Conservation (phyloP, 768 basidiomycete genomes). For the Lactarius hatsudake region DNA sequence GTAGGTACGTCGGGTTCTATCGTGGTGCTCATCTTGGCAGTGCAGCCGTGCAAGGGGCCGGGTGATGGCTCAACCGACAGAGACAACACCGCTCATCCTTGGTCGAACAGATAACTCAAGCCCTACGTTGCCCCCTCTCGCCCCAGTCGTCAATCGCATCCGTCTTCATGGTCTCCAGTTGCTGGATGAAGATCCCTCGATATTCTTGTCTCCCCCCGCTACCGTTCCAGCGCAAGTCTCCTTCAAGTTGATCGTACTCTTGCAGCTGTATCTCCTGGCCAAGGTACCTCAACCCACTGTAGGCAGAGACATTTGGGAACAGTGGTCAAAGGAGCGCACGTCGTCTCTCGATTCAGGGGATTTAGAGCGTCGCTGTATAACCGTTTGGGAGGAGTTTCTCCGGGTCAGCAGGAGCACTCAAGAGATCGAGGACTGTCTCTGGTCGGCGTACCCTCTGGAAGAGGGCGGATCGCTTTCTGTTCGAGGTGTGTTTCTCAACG, state of each 20-base stretch:
- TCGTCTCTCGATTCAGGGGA: slow-evolving; percentile 31
- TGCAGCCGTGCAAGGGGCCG: not conserved
- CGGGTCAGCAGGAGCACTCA: slow-evolving; percentile 37
- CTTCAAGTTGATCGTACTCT: slow-evolving; percentile 28
- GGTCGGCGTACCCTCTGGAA: slow-evolving; percentile 43
- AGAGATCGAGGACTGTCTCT: slow-evolving; percentile 49
- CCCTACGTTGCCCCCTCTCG: slow-evolving; percentile 9
- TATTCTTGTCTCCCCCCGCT: not conserved
- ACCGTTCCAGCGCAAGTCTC: slow-evolving; percentile 13
- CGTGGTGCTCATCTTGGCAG: slow-evolving; percentile 47
- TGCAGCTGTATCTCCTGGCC: slow-evolving; percentile 27
- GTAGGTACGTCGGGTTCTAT: slow-evolving; percentile 83
- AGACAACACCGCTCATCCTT: slow-evolving; percentile 22
- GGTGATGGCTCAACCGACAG: slow-evolving; percentile 17
- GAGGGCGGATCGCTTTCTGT: slow-evolving; percentile 26
- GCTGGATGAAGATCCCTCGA: slow-evolving; percentile 6
- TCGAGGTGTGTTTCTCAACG: slow-evolving; percentile 29
- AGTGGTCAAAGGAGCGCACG: slow-evolving; percentile 39
- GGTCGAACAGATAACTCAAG: not conserved
- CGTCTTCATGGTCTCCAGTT: slow-evolving; percentile 25
- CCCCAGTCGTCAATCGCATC: slow-evolving; percentile 28
- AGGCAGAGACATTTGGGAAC: slow-evolving; percentile 40
- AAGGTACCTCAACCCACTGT: not conserved
- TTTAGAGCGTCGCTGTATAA: slow-evolving; percentile 37
- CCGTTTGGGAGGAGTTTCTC: slow-evolving; percentile 45